Evolutionary conservation across 768 basidiomycete genomes (phyloP).

Genomic region (Xerocomus potaroensis): DNA sequence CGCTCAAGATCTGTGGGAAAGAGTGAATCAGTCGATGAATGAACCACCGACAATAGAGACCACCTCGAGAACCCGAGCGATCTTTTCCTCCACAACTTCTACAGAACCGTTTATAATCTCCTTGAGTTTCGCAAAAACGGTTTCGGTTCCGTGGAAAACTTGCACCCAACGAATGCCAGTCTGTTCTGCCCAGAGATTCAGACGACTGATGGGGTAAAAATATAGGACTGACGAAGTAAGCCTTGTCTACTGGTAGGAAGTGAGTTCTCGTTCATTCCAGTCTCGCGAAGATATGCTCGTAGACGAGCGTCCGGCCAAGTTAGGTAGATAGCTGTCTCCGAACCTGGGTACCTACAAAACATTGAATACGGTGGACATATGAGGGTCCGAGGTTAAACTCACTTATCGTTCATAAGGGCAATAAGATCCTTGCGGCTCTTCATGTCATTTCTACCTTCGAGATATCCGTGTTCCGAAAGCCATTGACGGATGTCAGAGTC

Average conservation of each 20-base stretch:
- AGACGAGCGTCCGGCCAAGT: constrained; percentile 93
- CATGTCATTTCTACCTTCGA: constrained; percentile 45
- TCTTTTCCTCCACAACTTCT: constrained; percentile 71
- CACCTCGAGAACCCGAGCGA: constrained; percentile 45
- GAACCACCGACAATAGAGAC: neutral
- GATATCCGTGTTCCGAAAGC: constrained; percentile 70
- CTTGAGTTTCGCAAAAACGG: constrained; percentile 54
- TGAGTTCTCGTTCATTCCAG: constrained; percentile 65
- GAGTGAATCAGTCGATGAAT: neutral
- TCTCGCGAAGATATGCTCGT: constrained; percentile 80
- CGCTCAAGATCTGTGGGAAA: constrained; percentile 36
- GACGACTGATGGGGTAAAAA: neutral
- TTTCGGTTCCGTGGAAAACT: constrained; percentile 51
- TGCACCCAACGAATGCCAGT: constrained; percentile 78
- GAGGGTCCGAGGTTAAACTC: constrained; percentile 9
- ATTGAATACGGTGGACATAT: neutral
- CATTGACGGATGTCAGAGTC: constrained; percentile 69
- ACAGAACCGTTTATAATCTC: constrained; percentile 65
- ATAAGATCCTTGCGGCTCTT: constrained; percentile 74
- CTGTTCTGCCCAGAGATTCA: constrained; percentile 47
- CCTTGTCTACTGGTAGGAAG: constrained; percentile 65
- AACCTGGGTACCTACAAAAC: constrained; percentile 49
- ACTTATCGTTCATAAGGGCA: constrained; percentile 70
- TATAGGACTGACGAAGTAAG: constrained; percentile 56
- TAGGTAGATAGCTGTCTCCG: constrained; percentile 59